Conservation (phyloP, 805 yeast genomes). For the Candida sphagnicola region DNA sequence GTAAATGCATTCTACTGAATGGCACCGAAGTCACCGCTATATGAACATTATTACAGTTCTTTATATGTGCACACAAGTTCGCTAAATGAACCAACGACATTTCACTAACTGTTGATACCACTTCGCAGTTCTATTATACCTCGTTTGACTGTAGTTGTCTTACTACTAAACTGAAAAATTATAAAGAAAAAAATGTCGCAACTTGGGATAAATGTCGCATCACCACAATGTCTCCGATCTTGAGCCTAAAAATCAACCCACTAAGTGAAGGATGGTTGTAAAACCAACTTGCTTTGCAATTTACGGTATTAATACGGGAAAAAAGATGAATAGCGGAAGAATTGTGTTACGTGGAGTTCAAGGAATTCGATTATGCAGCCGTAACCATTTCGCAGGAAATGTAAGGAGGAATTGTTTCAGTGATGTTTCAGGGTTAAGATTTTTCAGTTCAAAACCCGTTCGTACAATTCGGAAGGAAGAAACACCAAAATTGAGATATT, state of each 20-base stretch:
- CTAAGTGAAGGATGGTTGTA: background rate
- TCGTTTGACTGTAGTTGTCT: too few relatives aligned
- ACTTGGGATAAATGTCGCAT: background rate
- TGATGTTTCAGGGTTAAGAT: background rate
- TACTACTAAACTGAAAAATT: background rate
- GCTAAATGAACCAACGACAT: conserved; percentile 89
- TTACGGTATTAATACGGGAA: too few relatives aligned
- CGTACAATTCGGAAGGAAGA: conserved; percentile 7
- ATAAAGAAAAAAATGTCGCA: background rate
- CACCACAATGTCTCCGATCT: background rate
- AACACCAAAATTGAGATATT: conserved; percentile 31
- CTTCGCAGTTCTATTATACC: background rate
- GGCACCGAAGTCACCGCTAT: conserved; percentile 77
- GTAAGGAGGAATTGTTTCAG: background rate
- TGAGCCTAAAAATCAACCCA: background rate
- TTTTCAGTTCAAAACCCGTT: conserved; percentile 1
- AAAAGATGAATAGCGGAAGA: background rate
- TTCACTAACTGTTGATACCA: background rate
- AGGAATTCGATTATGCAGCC: too few relatives aligned
- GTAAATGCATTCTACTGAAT: conserved; percentile 75
- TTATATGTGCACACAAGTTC: conserved; percentile 81
- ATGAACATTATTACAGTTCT: conserved; percentile 78
- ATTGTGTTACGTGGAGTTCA: background rate
- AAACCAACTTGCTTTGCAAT: too few relatives aligned
- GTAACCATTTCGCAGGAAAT: background rate